phyloP scores from a whole-genome alignment of 441 rosid species.

The Rhodomyrtus psidioides region DNA sequence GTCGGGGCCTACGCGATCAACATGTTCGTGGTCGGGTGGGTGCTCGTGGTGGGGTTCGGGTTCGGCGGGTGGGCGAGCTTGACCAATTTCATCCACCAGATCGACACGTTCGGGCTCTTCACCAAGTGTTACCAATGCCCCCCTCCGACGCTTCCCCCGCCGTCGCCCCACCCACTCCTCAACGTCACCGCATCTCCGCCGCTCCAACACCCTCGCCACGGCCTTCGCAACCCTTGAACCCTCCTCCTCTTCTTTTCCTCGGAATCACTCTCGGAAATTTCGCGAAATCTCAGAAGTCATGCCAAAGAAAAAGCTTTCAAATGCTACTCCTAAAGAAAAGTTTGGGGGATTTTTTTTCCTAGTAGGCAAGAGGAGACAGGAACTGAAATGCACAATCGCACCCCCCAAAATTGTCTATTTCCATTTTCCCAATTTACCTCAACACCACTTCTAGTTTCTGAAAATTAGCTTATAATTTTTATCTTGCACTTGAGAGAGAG shows the following conservation, averaged over 20 bases:
- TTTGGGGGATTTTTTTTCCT: not conserved
- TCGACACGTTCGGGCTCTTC: constrained; percentile 9
- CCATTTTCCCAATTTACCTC: not conserved
- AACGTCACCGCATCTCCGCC: not conserved
- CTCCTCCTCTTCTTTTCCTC: not conserved
- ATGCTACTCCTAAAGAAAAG: not conserved
- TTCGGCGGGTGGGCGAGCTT: constrained; percentile 10
- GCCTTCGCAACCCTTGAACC: not conserved
- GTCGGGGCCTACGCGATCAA: constrained; percentile 1
- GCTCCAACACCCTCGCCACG: not conserved
- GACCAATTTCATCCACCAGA: constrained; percentile 7
- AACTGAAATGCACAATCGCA: not conserved
- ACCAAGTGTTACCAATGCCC: constrained; percentile 15
- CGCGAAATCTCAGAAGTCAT: not conserved
- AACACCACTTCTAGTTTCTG: not conserved
- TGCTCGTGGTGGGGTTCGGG: constrained; percentile 15
- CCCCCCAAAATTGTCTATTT: not conserved
- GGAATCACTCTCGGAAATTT: not conserved
- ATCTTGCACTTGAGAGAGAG: not conserved
- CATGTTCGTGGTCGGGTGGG: constrained; percentile 10
- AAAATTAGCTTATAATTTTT: not conserved
- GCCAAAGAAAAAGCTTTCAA: not conserved
- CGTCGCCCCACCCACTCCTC: not conserved
- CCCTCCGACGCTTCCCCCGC: not conserved
- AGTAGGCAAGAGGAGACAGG: not conserved